Percentiles rank a stretch among this genome's conserved stretches.
Evolutionary conservation across 2,329 filamentous ascomycete species (phyloP).

Genomic region (Triangularia verruculosa): DNA sequence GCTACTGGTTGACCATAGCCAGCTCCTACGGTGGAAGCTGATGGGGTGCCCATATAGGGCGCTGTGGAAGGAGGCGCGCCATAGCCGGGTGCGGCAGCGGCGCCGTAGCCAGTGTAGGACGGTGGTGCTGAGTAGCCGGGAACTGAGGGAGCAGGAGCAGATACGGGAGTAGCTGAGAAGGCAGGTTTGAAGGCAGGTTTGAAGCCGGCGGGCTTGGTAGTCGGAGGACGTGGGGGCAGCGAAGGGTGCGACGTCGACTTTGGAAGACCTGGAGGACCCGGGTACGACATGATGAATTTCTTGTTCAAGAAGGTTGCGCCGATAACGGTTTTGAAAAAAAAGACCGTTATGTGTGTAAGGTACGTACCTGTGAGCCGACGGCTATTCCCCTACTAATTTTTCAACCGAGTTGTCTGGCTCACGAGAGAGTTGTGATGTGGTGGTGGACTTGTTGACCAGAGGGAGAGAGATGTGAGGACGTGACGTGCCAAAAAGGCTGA

Average conservation of each 20-base stretch:
- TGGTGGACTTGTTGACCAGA: not conserved
- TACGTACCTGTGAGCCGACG: slow-evolving; percentile 52
- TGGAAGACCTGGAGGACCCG: slow-evolving; percentile 75
- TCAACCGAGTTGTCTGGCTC: slow-evolving; percentile 29
- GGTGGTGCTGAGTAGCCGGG: slow-evolving; percentile 24
- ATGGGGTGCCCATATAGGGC: slow-evolving; percentile 30
- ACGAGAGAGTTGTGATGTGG: slow-evolving; percentile 12
- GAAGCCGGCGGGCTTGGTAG: slow-evolving; percentile 43
- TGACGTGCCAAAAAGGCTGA: not conserved
- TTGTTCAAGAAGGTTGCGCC: slow-evolving; percentile 31
- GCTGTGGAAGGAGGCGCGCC: slow-evolving; percentile 35
- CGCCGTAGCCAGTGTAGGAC: slow-evolving; percentile 25
- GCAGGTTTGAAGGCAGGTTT: slow-evolving; percentile 46
- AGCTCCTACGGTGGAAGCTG: slow-evolving; percentile 36
- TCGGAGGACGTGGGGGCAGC: slow-evolving; percentile 75
- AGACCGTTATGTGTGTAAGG: slow-evolving; percentile 28
- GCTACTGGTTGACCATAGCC: slow-evolving; percentile 17
- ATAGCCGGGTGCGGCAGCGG: slow-evolving; percentile 41
- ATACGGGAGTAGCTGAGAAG: slow-evolving; percentile 40
- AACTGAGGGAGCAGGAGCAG: slow-evolving; percentile 29
- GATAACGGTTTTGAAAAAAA: slow-evolving; percentile 22
- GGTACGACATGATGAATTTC: slow-evolving; percentile 79
- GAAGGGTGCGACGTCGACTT: slow-evolving; percentile 52
- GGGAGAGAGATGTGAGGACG: not conserved
- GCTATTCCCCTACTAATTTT: slow-evolving; percentile 21